A percentile compares a stretch with the other conserved stretches of the same genome.
These are phyloP conservation scores for Saturnispora besseyi DNA, from an alignment of 805 yeast species.

Conservation along the genomic window DNA sequence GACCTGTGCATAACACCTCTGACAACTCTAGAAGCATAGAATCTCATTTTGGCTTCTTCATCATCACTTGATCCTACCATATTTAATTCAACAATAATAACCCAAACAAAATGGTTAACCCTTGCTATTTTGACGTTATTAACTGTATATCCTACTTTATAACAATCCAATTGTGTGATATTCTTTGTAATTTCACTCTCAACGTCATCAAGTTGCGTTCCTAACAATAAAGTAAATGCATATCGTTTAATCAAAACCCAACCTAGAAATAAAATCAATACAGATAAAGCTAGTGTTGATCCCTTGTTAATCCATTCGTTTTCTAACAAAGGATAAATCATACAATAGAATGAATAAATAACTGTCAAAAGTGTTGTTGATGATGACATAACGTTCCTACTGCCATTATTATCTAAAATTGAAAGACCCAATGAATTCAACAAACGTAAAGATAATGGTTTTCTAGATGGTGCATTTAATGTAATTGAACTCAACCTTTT, in stretches of 20 bases:
- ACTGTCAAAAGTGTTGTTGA: constrained; percentile 41
- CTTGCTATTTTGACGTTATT: constrained; percentile 46
- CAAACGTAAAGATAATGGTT: constrained; percentile 6
- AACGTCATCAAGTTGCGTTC: constrained; percentile 39
- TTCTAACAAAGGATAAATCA: constrained; percentile 21
- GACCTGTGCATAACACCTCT: constrained; percentile 25
- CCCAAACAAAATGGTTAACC: constrained; percentile 51
- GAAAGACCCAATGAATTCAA: constrained; percentile 6
- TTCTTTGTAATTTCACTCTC: constrained; percentile 33
- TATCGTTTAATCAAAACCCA: constrained; percentile 37
- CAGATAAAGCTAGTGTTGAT: constrained; percentile 22
- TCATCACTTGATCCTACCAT: constrained; percentile 69
- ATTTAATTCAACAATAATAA: constrained; percentile 44
- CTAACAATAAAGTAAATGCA: constrained; percentile 44
- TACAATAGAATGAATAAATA: constrained; percentile 23
- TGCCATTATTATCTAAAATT: constrained; percentile 1
- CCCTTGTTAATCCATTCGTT: constrained; percentile 17
- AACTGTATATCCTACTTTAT: constrained; percentile 40
- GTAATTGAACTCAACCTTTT: constrained; percentile 23
- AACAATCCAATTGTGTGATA: constrained; percentile 42
- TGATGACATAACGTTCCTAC: constrained; percentile 18
- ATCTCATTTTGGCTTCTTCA: constrained; percentile 51
- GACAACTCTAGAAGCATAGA: constrained; percentile 38
- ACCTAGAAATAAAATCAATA: constrained; percentile 19
- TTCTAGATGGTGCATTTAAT: constrained; percentile 18